A percentile compares a stretch with the other conserved stretches of the same genome.
These are phyloP conservation scores for Cutaneotrichosporon cutaneum DNA, from an alignment of 1,284 basidiomycete species.

Conservation along the genomic window DNA sequence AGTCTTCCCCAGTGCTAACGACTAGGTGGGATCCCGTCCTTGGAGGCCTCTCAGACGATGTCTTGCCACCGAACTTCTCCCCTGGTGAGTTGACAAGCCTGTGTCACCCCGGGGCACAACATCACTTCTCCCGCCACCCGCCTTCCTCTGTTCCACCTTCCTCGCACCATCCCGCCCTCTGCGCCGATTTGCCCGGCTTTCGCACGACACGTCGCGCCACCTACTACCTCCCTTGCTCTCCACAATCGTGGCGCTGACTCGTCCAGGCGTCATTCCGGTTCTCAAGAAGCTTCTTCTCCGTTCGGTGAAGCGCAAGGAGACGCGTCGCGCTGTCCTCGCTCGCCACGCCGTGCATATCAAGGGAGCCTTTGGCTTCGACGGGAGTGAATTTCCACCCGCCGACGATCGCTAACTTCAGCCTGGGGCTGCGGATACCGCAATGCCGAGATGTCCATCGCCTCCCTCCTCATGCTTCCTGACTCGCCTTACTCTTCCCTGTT, in stretches of 20 bases:
- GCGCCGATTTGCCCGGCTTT: not conserved
- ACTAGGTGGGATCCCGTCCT: slow-evolving; percentile 46
- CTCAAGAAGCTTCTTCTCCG: slow-evolving; percentile 61
- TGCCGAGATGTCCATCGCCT: slow-evolving; percentile 74
- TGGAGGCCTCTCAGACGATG: slow-evolving; percentile 19
- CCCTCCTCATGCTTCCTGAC: slow-evolving; percentile 58
- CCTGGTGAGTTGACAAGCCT: slow-evolving; percentile 59
- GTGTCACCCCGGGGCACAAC: not conserved
- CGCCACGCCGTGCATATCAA: slow-evolving; percentile 64
- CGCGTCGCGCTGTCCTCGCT: slow-evolving; percentile 66
- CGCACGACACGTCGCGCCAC: not conserved
- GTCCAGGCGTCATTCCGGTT: slow-evolving; percentile 65
- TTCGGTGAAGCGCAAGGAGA: slow-evolving; percentile 59
- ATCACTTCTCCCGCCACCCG: not conserved
- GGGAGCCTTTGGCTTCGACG: slow-evolving; percentile 61
- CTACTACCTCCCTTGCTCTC: not conserved
- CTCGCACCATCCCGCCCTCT: not conserved
- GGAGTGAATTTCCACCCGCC: slow-evolving; percentile 64
- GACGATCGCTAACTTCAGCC: slow-evolving; percentile 18
- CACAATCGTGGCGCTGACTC: not conserved
- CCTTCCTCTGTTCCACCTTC: not conserved
- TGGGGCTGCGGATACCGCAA: slow-evolving; percentile 67
- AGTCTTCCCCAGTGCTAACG: slow-evolving; percentile 8
- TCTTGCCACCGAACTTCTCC: slow-evolving; percentile 64
- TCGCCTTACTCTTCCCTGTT: slow-evolving; percentile 33